Evolutionary conservation across 2,329 filamentous ascomycete genomes (phyloP).

Genomic region (Trichoderma endophyticum): DNA sequence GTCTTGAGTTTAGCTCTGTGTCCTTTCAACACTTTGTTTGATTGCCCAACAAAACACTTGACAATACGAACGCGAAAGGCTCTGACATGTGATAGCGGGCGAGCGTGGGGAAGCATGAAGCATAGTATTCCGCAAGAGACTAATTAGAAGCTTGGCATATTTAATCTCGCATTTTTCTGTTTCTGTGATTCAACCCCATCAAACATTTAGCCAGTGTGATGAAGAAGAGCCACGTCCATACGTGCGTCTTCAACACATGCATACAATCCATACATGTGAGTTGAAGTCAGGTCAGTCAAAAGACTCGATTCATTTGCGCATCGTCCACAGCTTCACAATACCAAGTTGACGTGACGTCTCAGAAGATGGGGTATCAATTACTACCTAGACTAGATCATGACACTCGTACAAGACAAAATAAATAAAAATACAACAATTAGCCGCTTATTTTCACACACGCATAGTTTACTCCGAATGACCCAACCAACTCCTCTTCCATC

Average conservation of each 20-base stretch:
- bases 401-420: constrained; percentile 11
- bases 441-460: neutral
- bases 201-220: neutral
- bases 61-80: neutral
- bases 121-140: neutral
- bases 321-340: neutral
- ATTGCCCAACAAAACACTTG: constrained; percentile 5
- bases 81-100: constrained; percentile 7
- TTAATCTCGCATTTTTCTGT: neutral
- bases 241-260: neutral
- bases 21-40: neutral
- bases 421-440: neutral
- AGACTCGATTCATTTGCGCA: neutral
- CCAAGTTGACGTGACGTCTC: neutral
- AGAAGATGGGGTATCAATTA: constrained; percentile 18
- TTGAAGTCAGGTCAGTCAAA: neutral
- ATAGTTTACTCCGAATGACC: neutral
- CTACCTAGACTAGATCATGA: constrained; percentile 17
- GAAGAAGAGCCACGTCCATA: neutral
- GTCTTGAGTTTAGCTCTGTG: neutral
- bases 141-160: neutral
- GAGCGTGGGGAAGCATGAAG: neutral
- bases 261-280: neutral
- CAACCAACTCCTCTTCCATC: neutral
- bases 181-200: neutral